A percentile compares a stretch with the other conserved stretches of the same genome.
Conservation (phyloP, 768 basidiomycete genomes). For the Cytidiella melzeri region DNA sequence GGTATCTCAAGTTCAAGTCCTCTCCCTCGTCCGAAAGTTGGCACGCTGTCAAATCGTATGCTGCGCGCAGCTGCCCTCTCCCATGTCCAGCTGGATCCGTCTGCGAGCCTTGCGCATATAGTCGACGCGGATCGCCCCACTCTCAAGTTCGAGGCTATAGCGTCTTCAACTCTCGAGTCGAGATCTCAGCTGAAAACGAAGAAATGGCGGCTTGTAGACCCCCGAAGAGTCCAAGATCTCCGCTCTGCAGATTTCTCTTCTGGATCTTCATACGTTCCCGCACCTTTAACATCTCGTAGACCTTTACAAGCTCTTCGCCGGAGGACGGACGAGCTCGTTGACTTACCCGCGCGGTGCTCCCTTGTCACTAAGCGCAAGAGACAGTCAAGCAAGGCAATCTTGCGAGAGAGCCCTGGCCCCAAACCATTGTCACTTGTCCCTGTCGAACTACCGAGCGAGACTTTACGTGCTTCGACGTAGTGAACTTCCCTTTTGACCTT, state of each 20-base stretch:
- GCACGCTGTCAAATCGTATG: constrained; percentile 26
- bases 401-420: background rate
- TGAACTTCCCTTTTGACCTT: background rate
- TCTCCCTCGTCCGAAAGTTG: background rate
- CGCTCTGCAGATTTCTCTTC: background rate
- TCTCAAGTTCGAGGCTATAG: constrained; percentile 22
- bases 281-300: background rate
- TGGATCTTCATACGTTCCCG: background rate
- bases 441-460: background rate
- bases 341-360: no score
- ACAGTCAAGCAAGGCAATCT: background rate
- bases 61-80: constrained; percentile 32
- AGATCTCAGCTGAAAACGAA: constrained; percentile 1
- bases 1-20: background rate
- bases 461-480: background rate
- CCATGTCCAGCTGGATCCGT: constrained; percentile 27
- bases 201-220: constrained; percentile 27
- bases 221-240: constrained; percentile 21
- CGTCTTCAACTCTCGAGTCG: constrained; percentile 3
- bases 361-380: background rate
- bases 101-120: constrained; percentile 16
- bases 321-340: no score
- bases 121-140: constrained; percentile 18
- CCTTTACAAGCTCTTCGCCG: no score
- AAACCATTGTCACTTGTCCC: background rate